Percentiles rank a stretch among this genome's conserved stretches.
These are phyloP conservation scores for Chamaecyparis obtusa DNA, from an alignment of 75 land plant genomes.

Conservation along the genomic window DNA sequence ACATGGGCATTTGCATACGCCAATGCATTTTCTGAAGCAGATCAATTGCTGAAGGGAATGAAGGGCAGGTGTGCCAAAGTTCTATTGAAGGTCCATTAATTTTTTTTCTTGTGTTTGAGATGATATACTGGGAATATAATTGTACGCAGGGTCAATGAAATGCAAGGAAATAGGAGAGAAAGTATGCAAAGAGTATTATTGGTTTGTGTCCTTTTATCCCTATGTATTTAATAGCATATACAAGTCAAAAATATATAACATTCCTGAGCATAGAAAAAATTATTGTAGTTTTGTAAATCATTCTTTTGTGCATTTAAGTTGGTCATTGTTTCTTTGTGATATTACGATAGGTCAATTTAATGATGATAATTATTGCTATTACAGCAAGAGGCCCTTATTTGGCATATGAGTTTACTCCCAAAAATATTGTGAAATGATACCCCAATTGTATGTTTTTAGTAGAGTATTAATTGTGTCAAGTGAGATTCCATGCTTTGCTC, in stretches of 20 bases:
- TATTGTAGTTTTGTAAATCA: neutral
- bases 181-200: constrained; percentile 41
- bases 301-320: neutral
- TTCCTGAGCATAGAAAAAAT: neutral
- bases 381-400: constrained; percentile 3
- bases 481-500: neutral
- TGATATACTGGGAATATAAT: neutral
- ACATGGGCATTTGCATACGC: constrained; percentile 68
- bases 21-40: constrained; percentile 40
- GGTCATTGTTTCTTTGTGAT: neutral
- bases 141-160: constrained; percentile 37
- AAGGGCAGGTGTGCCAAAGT: constrained; percentile 38
- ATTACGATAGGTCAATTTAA: neutral
- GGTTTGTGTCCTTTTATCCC: constrained; percentile 32
- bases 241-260: neutral
- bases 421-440: neutral
- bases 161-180: constrained; percentile 49
- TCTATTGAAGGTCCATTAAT: neutral
- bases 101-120: neutral
- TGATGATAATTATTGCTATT: neutral
- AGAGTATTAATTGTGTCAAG: neutral
- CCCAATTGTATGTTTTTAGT: neutral
- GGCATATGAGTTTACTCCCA: neutral
- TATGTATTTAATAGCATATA: neutral
- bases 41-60: constrained; percentile 46